A percentile compares a stretch with the other conserved stretches of the same genome.
Evolutionary conservation across 2,329 filamentous ascomycete genomes (phyloP).

Genomic region (Colletotrichum simmondsii): DNA sequence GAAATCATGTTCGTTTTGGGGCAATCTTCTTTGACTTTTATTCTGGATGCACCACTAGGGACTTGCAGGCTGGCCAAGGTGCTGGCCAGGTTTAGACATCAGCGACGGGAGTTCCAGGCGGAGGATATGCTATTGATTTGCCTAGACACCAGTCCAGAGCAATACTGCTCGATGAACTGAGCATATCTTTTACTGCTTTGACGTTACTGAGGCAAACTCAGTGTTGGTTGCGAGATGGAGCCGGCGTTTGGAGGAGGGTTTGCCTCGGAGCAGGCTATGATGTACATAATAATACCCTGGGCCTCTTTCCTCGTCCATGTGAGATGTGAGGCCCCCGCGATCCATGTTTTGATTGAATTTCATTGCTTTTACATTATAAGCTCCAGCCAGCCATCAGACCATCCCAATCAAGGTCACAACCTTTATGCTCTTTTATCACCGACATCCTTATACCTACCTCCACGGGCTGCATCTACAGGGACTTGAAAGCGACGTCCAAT

Average conservation of each 20-base stretch:
- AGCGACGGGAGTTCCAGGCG: not conserved
- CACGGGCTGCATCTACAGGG: not conserved
- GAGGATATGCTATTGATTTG: not conserved
- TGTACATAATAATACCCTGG: constrained; percentile 34
- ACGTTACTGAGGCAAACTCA: not conserved
- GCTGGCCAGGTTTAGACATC: not conserved
- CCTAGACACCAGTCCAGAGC: not conserved
- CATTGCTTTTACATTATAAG: not conserved
- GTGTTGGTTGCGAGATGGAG: not conserved
- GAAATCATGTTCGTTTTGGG: not conserved
- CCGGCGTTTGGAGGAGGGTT: constrained; percentile 13
- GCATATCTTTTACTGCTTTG: constrained; percentile 15
- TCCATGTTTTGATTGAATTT: constrained; percentile 9
- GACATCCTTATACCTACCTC: not conserved
- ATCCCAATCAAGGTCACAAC: not conserved
- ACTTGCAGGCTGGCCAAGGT: not conserved
- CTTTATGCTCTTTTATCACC: not conserved
- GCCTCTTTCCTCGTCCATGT: constrained; percentile 31
- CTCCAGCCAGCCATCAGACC: not conserved
- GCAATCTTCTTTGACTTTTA: not conserved
- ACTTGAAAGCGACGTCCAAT: not conserved
- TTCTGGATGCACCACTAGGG: not conserved
- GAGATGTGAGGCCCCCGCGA: constrained; percentile 34
- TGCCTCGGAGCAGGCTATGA: not conserved
- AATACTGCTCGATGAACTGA: not conserved